Evolutionary conservation across 2,329 filamentous ascomycete species (phyloP), one percentile per base, ranked within the genome.

Genomic region (Alternaria sp.): DNA sequence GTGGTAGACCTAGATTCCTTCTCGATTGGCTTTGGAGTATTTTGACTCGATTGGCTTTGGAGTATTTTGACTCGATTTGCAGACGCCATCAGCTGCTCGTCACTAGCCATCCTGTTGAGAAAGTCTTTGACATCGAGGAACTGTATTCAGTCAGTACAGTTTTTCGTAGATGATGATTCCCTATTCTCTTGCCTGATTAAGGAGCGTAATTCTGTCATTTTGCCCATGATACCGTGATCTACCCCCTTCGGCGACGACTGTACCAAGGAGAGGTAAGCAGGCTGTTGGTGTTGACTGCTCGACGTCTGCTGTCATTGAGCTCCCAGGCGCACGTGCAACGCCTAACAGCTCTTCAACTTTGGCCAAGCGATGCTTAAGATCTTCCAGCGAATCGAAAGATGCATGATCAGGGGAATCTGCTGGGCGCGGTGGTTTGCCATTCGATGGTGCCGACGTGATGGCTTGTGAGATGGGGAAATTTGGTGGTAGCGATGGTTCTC

Each of bases 141-240:
- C 70, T 72, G 37, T 6, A n/a, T 8, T 10, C 9, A 14, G 46
- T 71, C 45, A 71, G 63, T 18, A 37, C 5, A 4, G 5, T 37
- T 4, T 37, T 37, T n/a, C 15, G 3, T 2, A 37, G 28, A 26
- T 33, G 28, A 26, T 33, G 26, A 1, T 21, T 8, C 14, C 6
- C 5, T 3, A 41, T 18, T 20, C 9, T 43, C 61, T 23, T 67
- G 71, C 71, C 66, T 73, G 70, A 20, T 73, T 71, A 14, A 74
- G 61, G 21, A 74, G 57, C 6, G 69, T 72, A 10, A 60, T 55
- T 41, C 65, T 58, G 50, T 71, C 68, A 55, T 71, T 72, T 18
- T 71, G 70, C 5, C 71, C 70, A 49, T 67, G 61, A 37, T 70
- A 72, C 4, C 66, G 57, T 10, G 69, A 70, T 37, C 67, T 61